A percentile compares a stretch with the other conserved stretches of the same genome.
Conservation (phyloP, 495 filamentous ascomycete species). For the Pyrenula massariospora region DNA sequence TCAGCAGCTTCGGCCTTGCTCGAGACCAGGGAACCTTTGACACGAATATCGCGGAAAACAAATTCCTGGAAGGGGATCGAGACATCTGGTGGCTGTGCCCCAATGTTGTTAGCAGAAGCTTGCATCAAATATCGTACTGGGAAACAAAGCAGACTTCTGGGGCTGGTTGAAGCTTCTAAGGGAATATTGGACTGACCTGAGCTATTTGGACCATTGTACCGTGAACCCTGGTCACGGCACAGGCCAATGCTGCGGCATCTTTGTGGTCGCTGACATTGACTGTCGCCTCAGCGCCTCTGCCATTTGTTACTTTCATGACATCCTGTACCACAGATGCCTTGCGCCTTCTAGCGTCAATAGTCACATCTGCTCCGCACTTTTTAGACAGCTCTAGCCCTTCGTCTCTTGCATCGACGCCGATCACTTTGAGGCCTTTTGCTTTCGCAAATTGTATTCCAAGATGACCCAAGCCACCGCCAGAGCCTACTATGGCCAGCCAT, state of each 20-base stretch:
- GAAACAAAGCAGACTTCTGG: too few species aligned
- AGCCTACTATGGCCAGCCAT: constrained; percentile 39
- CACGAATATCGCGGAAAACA: constrained; percentile 40
- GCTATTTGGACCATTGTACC: constrained; percentile 43
- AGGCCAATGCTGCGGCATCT: constrained; percentile 30
- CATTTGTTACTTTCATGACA: constrained; percentile 33
- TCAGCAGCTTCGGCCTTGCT: constrained; percentile 30
- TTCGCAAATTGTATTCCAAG: constrained; percentile 40
- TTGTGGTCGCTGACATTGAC: constrained; percentile 31
- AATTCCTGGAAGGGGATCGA: constrained; percentile 39
- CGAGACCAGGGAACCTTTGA: constrained; percentile 35
- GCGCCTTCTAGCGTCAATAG: constrained; percentile 37
- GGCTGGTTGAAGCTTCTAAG: too few species aligned
- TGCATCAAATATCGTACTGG: neutral
- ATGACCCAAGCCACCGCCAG: constrained; percentile 47
- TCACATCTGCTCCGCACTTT: constrained; percentile 32
- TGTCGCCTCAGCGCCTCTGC: constrained; percentile 31
- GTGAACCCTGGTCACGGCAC: constrained; percentile 42
- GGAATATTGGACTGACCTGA: constrained; percentile 19
- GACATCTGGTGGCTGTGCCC: constrained; percentile 28
- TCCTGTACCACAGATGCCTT: constrained; percentile 29
- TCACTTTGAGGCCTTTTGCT: constrained; percentile 31
- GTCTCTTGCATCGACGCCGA: constrained; percentile 45
- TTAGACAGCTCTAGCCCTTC: constrained; percentile 32
- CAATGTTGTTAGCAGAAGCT: neutral